Conservation (phyloP, 306 rosid genomes). For the Cicer pinnatifidum region DNA sequence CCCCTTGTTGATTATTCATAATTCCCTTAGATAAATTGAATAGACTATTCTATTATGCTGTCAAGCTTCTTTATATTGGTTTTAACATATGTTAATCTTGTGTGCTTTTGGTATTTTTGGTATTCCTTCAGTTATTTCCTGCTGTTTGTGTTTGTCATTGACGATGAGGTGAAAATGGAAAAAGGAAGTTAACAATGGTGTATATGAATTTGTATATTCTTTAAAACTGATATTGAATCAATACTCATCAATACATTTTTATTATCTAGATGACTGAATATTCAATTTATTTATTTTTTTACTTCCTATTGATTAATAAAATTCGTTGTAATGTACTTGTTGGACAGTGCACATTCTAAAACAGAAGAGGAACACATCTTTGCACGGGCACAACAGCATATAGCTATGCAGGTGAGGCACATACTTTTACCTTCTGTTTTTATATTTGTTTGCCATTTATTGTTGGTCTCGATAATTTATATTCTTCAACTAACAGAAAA, state of each 20-base stretch:
- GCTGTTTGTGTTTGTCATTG: conserved; percentile 7
- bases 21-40: conserved; percentile 10
- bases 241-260: not conserved
- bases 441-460: conserved; percentile 4
- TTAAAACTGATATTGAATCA: too few species aligned
- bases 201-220: conserved; percentile 11
- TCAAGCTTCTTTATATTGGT: conserved; percentile 16
- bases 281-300: not conserved
- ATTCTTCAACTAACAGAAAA: conserved; percentile 51
- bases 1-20: not conserved
- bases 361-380: conserved; percentile 75
- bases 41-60: conserved; percentile 27
- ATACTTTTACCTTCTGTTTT: conserved; percentile 12
- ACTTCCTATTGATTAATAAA: conserved; percentile 2
- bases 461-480: conserved; percentile 4
- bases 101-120: conserved; percentile 26
- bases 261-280: conserved; percentile 17
- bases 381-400: conserved; percentile 79
- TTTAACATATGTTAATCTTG: not conserved
- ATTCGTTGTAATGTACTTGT: conserved; percentile 35
- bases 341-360: conserved; percentile 67
- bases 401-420: conserved; percentile 67
- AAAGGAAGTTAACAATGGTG: conserved; percentile 11
- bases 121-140: not conserved
- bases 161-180: conserved; percentile 15